Base-by-base conservation (phyloP, 768 basidiomycete genomes). In the Collybiopsis confluens region DNA sequence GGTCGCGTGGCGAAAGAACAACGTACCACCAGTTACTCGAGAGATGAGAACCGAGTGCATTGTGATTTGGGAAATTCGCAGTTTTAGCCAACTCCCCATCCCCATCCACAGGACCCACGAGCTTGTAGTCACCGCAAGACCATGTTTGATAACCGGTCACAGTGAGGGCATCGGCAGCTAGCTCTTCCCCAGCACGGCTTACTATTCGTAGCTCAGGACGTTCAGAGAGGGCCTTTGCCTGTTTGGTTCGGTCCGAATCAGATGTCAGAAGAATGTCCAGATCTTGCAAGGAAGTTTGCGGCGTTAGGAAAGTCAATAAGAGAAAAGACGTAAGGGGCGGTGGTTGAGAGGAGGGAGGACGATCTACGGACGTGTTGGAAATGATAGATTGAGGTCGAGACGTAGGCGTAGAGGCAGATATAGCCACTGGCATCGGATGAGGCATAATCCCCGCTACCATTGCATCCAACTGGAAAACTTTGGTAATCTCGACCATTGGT, bases 121-220 rank as follows among this genome's bases (percentile, higher is more conserved):
- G 73, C 8, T 79, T 68, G 63, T 99, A 98, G 65, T 99, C 96
- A 61, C 94, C 94, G 66, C 97, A 98, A 3, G 86, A 85, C 81
- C 89, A 97, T 8, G 79, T 71, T 62, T 92, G 86, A 67, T 79
- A 98, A 59, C 86, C 82, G 24, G 82, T 72, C 37, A 99, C 78
- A 41, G 79, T 81, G 43, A 98, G 76, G 1, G 88, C 90, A 66
- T 98, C 96, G 1, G 86, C 80, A 0, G 90, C 81, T 2, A 92
- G 74, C 66, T 97, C 94, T 63, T 98, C 93, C 1, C 96, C 95
- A 1, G 79, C 78, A 23, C 86, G 85, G 1, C 91, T 89, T 58
- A 99, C 88, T 60, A 99, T 90, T 11, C 92, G 84, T 45, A 99
- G 77, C 68, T 98, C 96, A 6, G 97, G 97, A n/a, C 90, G 86